These are phyloP conservation scores for Sodiomyces alkalinus DNA, from an alignment of 2,329 filamentous ascomycete species.

Conservation along the genomic window DNA sequence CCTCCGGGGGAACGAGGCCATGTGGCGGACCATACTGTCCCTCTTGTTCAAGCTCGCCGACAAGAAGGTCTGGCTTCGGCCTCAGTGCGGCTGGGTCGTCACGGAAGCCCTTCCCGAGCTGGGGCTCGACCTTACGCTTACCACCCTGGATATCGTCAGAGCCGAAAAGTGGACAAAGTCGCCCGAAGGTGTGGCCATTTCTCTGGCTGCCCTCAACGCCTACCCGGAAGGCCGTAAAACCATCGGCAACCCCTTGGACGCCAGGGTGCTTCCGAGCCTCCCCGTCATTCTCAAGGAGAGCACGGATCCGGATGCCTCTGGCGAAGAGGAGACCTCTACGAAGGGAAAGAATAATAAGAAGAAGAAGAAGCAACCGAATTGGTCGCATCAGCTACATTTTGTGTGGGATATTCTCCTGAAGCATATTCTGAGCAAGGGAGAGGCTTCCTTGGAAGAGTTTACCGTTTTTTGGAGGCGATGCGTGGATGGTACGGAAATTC, in stretches of 20 bases:
- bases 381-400: constrained; percentile 71
- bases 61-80: constrained; percentile 77
- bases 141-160: constrained; percentile 46
- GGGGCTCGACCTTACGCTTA: constrained; percentile 37
- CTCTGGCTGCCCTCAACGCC: constrained; percentile 53
- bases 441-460: constrained; percentile 35
- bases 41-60: constrained; percentile 58
- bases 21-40: constrained; percentile 55
- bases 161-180: constrained; percentile 58
- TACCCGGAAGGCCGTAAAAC: constrained; percentile 53
- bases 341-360: constrained; percentile 16
- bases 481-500: constrained; percentile 79
- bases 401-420: constrained; percentile 72
- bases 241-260: constrained; percentile 68
- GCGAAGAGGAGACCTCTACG: constrained; percentile 18
- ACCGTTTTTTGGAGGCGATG: constrained; percentile 72
- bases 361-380: constrained; percentile 51
- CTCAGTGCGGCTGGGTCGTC: constrained; percentile 75
- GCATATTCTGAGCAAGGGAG: constrained; percentile 26
- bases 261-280: constrained; percentile 51
- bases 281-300: constrained; percentile 69
- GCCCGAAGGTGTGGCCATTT: constrained; percentile 79
- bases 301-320: constrained; percentile 34
- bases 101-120: constrained; percentile 55
- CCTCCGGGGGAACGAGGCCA: constrained; percentile 43